Conservation (phyloP, 768 basidiomycete species). For the Clitopilus passeckerianus region DNA sequence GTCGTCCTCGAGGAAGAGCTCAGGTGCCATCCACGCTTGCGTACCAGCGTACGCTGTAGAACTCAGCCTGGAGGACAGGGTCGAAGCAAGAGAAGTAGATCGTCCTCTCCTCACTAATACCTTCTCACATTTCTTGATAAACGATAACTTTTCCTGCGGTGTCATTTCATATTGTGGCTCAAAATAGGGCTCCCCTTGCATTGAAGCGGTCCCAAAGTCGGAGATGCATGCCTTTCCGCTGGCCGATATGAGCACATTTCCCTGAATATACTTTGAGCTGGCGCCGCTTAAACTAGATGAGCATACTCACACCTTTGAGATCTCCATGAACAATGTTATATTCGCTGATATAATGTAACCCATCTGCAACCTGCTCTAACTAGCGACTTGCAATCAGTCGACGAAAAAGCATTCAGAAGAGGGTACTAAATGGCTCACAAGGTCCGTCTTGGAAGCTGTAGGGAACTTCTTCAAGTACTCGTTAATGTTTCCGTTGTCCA, state of each 20-base stretch:
- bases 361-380: conserved; percentile 22
- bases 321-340: conserved; percentile 33
- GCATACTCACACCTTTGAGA: conserved; percentile 25
- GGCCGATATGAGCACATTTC: conserved; percentile 3
- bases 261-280: background rate
- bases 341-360: conserved; percentile 18
- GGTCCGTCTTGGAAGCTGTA: conserved; percentile 6
- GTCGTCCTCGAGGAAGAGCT: background rate
- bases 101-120: background rate
- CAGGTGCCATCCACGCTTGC: background rate
- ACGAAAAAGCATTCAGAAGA: too few relatives aligned
- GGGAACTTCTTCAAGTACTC: conserved; percentile 8
- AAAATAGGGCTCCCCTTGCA: background rate
- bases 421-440: conserved; percentile 3
- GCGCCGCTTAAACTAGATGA: background rate
- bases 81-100: background rate
- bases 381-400: conserved; percentile 4
- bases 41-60: background rate
- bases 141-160: background rate
- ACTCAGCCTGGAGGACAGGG: background rate
- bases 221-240: conserved; percentile 37
- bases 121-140: background rate
- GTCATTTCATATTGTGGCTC: background rate
- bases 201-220: background rate
- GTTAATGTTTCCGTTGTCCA: conserved; percentile 20